These are phyloP conservation scores for Fusarium sp. DNA, from an alignment of 2,329 filamentous ascomycete species.

Conservation along the genomic window DNA sequence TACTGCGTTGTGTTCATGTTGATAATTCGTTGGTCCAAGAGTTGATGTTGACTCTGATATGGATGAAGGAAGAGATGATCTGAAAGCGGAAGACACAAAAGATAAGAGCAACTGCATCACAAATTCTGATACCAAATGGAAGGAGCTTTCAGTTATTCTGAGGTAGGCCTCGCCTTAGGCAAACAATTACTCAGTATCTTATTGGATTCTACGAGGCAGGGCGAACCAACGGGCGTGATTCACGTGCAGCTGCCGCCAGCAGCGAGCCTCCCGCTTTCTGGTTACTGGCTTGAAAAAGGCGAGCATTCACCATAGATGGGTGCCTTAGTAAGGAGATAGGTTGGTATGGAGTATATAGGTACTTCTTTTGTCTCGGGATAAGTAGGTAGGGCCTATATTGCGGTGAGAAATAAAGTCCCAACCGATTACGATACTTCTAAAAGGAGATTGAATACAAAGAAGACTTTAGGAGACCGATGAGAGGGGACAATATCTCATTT, in stretches of 20 bases:
- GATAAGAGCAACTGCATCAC: not conserved
- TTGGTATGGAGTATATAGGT: too few species aligned
- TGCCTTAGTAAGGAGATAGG: too few species aligned
- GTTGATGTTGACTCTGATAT: not conserved
- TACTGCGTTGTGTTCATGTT: constrained; percentile 32
- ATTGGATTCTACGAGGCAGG: not conserved
- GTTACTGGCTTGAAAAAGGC: constrained; percentile 1
- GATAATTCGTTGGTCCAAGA: not conserved
- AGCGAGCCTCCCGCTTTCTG: constrained; percentile 10
- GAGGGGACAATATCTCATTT: too few species aligned
- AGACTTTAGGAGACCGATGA: too few species aligned
- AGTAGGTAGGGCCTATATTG: not conserved
- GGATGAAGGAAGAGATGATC: not conserved
- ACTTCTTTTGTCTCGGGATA: not conserved
- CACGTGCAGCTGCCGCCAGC: constrained; percentile 34
- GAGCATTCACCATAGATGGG: not conserved
- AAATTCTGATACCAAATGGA: not conserved
- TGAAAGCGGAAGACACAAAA: not conserved
- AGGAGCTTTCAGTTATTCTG: not conserved
- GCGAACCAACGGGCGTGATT: constrained; percentile 27
- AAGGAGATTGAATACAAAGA: too few species aligned
- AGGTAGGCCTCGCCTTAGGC: not conserved
- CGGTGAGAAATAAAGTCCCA: too few species aligned
- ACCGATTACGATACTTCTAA: too few species aligned
- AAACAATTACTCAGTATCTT: not conserved